These are phyloP conservation scores for Rosa persica DNA, from an alignment of 306 rosid genomes.

Conservation along the genomic window DNA sequence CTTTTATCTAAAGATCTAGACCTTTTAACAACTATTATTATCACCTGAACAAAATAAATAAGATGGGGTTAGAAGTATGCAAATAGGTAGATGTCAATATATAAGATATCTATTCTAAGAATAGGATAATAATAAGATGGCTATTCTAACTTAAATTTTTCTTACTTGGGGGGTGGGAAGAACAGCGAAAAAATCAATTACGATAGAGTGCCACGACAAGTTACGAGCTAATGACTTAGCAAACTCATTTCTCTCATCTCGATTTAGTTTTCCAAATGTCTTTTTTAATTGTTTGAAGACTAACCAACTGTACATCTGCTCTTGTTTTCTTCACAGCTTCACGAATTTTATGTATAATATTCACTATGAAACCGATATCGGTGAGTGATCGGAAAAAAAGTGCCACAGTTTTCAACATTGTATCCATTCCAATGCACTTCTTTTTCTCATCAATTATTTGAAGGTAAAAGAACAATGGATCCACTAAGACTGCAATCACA, in stretches of 20 bases:
- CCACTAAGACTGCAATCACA: conserved; percentile 5
- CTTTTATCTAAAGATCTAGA: conserved; percentile 24
- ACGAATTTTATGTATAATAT: background rate
- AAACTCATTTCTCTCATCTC: background rate
- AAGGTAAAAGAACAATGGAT: conserved; percentile 26
- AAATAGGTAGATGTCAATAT: no score
- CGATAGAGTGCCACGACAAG: conserved; percentile 8
- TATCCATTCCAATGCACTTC: conserved; percentile 1
- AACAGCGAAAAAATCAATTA: conserved; percentile 30
- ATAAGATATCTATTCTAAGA: no score
- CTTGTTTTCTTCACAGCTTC: background rate
- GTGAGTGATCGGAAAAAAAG: background rate
- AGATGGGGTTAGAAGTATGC: background rate
- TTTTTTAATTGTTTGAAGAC: background rate
- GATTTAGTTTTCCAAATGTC: background rate
- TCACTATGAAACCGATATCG: background rate
- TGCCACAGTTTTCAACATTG: background rate
- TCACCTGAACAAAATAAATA: conserved; percentile 11
- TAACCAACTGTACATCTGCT: no score
- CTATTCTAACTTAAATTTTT: no score
- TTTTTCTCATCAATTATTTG: conserved; percentile 1
- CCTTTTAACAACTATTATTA: conserved; percentile 21
- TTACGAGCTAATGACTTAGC: background rate
- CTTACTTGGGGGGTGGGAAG: conserved; percentile 41
- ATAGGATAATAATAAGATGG: no score